Base-by-base conservation (phyloP, 257 asterid genomes). In the Lantana camara region DNA sequence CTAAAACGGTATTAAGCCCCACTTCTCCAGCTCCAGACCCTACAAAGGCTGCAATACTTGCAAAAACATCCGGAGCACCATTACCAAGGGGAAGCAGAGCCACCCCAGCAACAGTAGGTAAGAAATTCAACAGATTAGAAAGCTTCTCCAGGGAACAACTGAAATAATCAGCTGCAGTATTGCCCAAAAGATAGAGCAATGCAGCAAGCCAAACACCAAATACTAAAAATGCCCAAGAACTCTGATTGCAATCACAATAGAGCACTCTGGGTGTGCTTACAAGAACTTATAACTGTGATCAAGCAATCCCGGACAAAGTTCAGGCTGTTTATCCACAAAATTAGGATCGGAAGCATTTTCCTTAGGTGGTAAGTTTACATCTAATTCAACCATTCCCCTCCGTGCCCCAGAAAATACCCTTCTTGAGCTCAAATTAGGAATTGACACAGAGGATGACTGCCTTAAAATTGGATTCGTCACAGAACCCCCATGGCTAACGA, bases 41-140 rank as follows among this genome's bases (percentile, higher is more conserved):
- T 8, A 80, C 77, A 64, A 94, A 90, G 0, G 99, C 76, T 2
- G 96, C 98, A 71, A 94, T 91, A 72, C 99, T 90, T 0, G 98
- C 89, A 63, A 94, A 94, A 46, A 94, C 99, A 73, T 94, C 99
- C 0, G 96, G 97, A 38, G 99, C 98, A 8, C 99, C 99, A 52
- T 94, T 94, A 24, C 99, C 99, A 34, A 94, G 93, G 0, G 99
- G 99, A 60, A 94, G 98, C 68, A 94, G 74, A 68, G 95, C 78
- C 19, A 90, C 96, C 40, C 99, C 99, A 38, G 99, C 95, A 30
- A 94, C 96, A 0, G 98, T 82, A 1, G 99, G 98, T 12, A 98
- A 85, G 5, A 94, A 82, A 78, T 80, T 86, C 79, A 94, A 60
- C 21, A 94, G 48, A 57, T 72, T 72, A 4, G 99, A 89, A 52